phyloP scores from a whole-genome alignment of 1,139 yeast genomes.

The Hansenula lynferdii region DNA sequence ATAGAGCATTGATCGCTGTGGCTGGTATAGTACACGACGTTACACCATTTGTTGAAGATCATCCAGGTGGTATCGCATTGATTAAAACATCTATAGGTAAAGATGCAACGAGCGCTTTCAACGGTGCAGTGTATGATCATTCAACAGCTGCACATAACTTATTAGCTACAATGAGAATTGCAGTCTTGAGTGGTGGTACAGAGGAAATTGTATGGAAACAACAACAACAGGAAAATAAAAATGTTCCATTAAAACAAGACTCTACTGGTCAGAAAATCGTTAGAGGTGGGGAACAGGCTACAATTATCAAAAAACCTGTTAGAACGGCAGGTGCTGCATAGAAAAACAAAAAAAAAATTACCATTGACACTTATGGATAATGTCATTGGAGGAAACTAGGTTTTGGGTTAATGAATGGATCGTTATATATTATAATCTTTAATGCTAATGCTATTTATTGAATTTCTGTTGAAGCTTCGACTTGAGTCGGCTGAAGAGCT shows the following conservation, averaged over 20 bases:
- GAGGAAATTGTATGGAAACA: constrained; percentile 80
- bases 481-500: not conserved
- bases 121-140: constrained; percentile 72
- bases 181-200: constrained; percentile 71
- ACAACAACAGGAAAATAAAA: constrained; percentile 52
- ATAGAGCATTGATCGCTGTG: constrained; percentile 38
- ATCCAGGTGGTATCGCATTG: constrained; percentile 66
- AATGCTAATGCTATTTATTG: not conserved
- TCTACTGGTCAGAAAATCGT: constrained; percentile 47
- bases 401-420: too few relatives aligned
- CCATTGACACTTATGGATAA: too few relatives aligned
- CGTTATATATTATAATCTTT: not conserved
- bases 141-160: constrained; percentile 70
- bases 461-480: not conserved
- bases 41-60: constrained; percentile 67
- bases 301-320: constrained; percentile 25
- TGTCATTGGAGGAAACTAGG: too few relatives aligned
- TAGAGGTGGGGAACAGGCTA: constrained; percentile 58
- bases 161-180: constrained; percentile 72
- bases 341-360: not conserved
- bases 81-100: constrained; percentile 61
- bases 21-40: constrained; percentile 67
- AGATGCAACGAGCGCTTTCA: constrained; percentile 69
- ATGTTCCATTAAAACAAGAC: constrained; percentile 46
- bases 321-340: constrained; percentile 25